Base-by-base conservation (phyloP, 805 yeast genomes). In the Priceomyces fermenticarens region DNA sequence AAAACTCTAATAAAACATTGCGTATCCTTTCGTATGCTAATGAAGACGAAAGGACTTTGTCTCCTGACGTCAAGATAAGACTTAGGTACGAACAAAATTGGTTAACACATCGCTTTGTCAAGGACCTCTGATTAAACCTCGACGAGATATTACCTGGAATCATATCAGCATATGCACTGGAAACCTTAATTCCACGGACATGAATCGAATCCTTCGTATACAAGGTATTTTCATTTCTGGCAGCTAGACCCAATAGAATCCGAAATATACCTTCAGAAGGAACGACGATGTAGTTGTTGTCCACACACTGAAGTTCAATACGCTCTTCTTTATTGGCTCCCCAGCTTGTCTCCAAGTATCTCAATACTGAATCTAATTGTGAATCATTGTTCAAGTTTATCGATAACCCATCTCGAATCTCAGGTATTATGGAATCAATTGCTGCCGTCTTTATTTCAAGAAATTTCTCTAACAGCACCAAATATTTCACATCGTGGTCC, bases 241-340 rank as follows among this genome's bases (percentile, higher is more conserved):
- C 48, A 1, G 64, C 60, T 25, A 68, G 40, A 2, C 73, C 65
- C 23, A 66, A 40, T 15, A 69, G 39, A 5, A 68, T 46, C 6
- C 63, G 55, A 12, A 65, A 43, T 9, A 62, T 39, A 35, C 52
- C 45, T 7, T 40, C 34, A 3, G 67, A 56, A 3, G 70, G 70
- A n/a, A 57, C 48, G 8, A 34, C 39, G 40, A 54, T 29, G 15
- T 39, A 9, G 30, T 38, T 17, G 39, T 32, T 3, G 13, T 27
- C 29, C 8, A 14, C 23, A 32, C 25, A 7, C 15, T 30, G 35
- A 20, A 20, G 12, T 29, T 32, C 39, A 7, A 35, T 7, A 4
- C 10, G 10, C 4, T 29, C 30, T n/a, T 30, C 35, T n/a, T 16
- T 36, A 31, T 36, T 38, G 11, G 39, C 23, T 10, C 17, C 39